These are phyloP conservation scores for Colletotrichum destructivum DNA, from an alignment of 2,329 filamentous ascomycete species.

Conservation along the genomic window DNA sequence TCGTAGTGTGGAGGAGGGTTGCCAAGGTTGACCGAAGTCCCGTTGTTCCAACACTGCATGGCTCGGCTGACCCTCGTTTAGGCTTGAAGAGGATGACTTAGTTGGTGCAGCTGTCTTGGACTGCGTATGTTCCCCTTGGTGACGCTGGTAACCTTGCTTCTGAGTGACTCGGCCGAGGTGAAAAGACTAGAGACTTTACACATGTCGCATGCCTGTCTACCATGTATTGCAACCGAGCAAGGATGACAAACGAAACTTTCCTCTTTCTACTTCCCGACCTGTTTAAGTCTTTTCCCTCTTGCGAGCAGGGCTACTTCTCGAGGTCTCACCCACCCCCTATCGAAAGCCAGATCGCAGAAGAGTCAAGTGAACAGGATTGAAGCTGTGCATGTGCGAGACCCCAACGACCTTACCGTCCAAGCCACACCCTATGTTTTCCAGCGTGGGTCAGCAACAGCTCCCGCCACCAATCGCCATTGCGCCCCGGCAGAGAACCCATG, in stretches of 20 bases:
- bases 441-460: neutral
- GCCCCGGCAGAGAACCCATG: neutral
- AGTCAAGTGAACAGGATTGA: no score
- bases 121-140: neutral
- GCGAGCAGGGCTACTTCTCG: no score
- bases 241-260: no score
- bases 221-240: neutral
- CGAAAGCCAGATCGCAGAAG: no score
- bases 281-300: no score
- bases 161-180: no score
- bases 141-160: neutral
- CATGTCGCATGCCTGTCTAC: no score
- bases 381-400: neutral
- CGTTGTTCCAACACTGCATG: neutral
- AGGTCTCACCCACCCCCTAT: no score
- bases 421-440: neutral
- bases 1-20: no score
- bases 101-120: neutral
- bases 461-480: constrained; percentile 4
- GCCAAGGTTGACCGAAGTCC: no score
- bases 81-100: neutral
- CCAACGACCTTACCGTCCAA: neutral
- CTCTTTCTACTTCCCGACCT: no score
- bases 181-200: no score
- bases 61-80: neutral